Percentiles rank a stretch among this genome's conserved stretches.
phyloP scores from a whole-genome alignment of 352 stramenopile genomes.

The Pythium coloratum region DNA sequence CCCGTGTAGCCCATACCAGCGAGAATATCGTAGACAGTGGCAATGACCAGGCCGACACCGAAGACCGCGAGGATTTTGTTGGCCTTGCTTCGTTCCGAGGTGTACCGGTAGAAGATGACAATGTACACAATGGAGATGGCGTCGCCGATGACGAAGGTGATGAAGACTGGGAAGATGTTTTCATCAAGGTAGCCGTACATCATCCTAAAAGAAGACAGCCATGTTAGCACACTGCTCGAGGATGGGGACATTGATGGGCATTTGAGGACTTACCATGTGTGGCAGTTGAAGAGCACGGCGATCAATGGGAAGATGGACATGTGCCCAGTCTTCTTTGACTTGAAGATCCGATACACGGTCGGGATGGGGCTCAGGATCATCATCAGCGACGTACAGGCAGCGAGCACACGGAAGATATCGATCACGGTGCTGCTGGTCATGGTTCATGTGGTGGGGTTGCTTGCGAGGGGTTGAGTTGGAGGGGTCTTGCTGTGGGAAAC shows the following conservation, averaged over 20 bases:
- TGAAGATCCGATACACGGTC: slow-evolving; percentile 37
- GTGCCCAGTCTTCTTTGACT: slow-evolving; percentile 42
- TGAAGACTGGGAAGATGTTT: slow-evolving; percentile 54
- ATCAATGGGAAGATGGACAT: slow-evolving; percentile 56
- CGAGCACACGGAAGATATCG: slow-evolving; percentile 35
- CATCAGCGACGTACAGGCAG: slow-evolving; percentile 34
- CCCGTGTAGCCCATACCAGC: slow-evolving; percentile 26
- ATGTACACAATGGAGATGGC: slow-evolving; percentile 48
- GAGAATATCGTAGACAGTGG: slow-evolving; percentile 42
- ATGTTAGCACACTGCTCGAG: background rate
- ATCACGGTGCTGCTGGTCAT: slow-evolving; percentile 18
- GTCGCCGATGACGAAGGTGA: slow-evolving; percentile 46
- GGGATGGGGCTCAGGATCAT: slow-evolving; percentile 58
- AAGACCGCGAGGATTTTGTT: slow-evolving; percentile 26
- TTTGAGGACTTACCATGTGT: slow-evolving; percentile 27
- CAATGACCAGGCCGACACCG: slow-evolving; percentile 18
- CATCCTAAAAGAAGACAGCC: slow-evolving; percentile 13
- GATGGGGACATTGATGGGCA: no score
- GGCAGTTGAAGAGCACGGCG: slow-evolving; percentile 45
- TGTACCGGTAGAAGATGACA: slow-evolving; percentile 52
- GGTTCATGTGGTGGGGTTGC: slow-evolving; percentile 11
- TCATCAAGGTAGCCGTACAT: slow-evolving; percentile 52
- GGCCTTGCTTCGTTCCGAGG: slow-evolving; percentile 36
- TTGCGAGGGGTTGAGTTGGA: no score
- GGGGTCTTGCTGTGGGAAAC: background rate